Evolutionary conservation across 345 rosid species (phyloP).

Genomic region (Dimocarpus longan): DNA sequence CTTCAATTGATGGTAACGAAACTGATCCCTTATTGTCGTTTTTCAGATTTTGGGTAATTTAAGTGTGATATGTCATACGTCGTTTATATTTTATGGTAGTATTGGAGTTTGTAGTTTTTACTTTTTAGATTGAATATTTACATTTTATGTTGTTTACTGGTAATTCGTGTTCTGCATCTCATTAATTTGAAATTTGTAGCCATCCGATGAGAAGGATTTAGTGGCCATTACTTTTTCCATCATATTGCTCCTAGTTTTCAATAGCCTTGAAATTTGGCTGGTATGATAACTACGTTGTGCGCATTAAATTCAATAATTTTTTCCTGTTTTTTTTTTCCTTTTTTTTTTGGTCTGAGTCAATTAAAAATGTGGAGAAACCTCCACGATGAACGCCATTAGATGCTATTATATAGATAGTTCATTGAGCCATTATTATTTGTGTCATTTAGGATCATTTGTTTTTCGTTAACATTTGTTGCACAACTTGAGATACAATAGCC

Average conservation of each 20-base stretch:
- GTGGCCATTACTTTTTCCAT: background rate
- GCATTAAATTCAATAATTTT: background rate
- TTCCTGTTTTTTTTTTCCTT: background rate
- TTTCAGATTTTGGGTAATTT: background rate
- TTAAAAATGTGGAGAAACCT: background rate
- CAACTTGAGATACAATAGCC: background rate
- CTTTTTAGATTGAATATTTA: background rate
- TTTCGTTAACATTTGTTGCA: background rate
- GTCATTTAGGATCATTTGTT: background rate
- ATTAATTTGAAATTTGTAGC: background rate
- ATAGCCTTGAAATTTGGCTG: background rate
- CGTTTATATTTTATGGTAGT: background rate
- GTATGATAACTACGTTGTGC: background rate
- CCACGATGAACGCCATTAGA: no score
- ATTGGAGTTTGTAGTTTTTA: no score
- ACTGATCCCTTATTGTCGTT: background rate
- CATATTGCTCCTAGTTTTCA: background rate
- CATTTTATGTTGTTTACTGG: background rate
- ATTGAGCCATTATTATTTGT: background rate
- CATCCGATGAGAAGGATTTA: background rate
- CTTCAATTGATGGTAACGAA: background rate
- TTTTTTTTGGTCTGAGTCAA: background rate
- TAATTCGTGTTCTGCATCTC: background rate
- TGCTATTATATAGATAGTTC: background rate
- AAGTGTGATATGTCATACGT: background rate